Evolutionary conservation across 768 basidiomycete genomes (phyloP).

Genomic region (Leucocoprinus sp.): DNA sequence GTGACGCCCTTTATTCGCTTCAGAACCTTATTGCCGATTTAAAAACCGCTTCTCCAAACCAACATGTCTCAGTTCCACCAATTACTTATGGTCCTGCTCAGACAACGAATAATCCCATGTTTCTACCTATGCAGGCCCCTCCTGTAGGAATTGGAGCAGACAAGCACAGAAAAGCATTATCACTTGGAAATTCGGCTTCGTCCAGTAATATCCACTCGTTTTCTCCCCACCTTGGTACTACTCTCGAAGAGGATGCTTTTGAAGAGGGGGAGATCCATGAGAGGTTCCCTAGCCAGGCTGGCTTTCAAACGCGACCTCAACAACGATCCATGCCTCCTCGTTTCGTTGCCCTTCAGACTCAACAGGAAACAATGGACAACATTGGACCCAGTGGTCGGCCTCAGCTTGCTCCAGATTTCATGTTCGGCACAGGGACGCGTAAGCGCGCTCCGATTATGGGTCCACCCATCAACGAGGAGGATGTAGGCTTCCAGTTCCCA

Average conservation of each 20-base stretch:
- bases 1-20: constrained; percentile 78
- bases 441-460: constrained; percentile 51
- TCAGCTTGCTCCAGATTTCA: constrained; percentile 86
- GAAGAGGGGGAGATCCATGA: constrained; percentile 82
- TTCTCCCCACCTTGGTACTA: constrained; percentile 73
- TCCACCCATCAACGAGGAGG: constrained; percentile 75
- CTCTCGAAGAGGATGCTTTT: constrained; percentile 68
- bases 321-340: constrained; percentile 86
- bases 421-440: constrained; percentile 61
- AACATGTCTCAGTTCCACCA: constrained; percentile 32
- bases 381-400: constrained; percentile 75
- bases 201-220: constrained; percentile 62
- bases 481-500: constrained; percentile 75
- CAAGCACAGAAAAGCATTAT: constrained; percentile 75
- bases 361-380: constrained; percentile 55
- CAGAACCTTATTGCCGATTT: constrained; percentile 93
- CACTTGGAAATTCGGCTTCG: constrained; percentile 51
- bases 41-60: constrained; percentile 72
- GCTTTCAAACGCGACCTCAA: constrained; percentile 65
- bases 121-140: constrained; percentile 60
- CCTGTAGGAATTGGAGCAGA: constrained; percentile 34
- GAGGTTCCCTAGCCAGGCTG: constrained; percentile 38
- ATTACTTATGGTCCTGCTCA: constrained; percentile 41
- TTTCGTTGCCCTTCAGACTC: constrained; percentile 72
- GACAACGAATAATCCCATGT: constrained; percentile 53